A percentile compares a stretch with the other conserved stretches of the same genome.
phyloP scores from a whole-genome alignment of 1,284 basidiomycete genomes.

The Sparassis latifolia region DNA sequence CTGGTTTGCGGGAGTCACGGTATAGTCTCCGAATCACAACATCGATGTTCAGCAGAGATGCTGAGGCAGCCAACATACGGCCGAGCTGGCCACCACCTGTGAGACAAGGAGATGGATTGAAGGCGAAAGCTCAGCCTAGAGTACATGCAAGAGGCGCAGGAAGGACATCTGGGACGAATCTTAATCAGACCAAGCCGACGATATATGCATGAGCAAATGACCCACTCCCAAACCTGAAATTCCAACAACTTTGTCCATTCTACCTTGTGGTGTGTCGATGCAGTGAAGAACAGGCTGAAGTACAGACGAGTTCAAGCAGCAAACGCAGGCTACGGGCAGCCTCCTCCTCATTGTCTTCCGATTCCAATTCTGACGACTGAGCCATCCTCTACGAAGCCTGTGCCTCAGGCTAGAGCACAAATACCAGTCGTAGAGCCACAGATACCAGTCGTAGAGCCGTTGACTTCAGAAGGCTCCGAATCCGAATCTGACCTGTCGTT shows the following conservation, averaged over 20 bases:
- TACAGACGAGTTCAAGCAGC: slow-evolving; percentile 27
- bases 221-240: slow-evolving; percentile 59
- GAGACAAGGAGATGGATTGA: not conserved
- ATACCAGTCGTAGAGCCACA: no score
- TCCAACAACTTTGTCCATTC: slow-evolving; percentile 54
- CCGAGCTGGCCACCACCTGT: slow-evolving; percentile 85
- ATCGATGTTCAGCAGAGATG: slow-evolving; percentile 82
- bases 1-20: slow-evolving; percentile 86
- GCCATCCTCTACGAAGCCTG: not conserved
- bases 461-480: no score
- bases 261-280: not conserved
- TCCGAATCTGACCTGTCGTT: no score
- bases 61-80: slow-evolving; percentile 93
- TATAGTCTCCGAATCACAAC: slow-evolving; percentile 77
- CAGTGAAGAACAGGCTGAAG: slow-evolving; percentile 6
- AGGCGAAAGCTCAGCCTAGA: no score
- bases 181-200: not conserved
- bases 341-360: slow-evolving; percentile 22
- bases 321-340: slow-evolving; percentile 35
- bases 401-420: no score
- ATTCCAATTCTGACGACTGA: slow-evolving; percentile 21
- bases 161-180: no score
- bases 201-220: slow-evolving; percentile 11
- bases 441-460: no score
- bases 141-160: no score